Evolutionary conservation across 441 rosid species (phyloP).

Genomic region (Populus hybrid): DNA sequence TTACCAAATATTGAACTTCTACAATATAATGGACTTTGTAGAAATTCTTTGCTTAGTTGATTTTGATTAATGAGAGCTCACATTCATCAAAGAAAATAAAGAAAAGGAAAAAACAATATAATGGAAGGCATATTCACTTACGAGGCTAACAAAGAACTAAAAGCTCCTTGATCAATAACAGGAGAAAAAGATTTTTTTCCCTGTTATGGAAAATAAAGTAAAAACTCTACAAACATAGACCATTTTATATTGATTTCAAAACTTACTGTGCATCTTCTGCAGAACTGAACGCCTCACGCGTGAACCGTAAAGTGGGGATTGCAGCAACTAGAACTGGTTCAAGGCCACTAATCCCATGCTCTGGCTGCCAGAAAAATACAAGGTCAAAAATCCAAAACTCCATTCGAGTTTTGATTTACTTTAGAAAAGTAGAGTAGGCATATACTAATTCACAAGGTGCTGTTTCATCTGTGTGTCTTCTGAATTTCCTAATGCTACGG

Average conservation of each 20-base stretch:
- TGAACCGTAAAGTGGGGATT: conserved; percentile 58
- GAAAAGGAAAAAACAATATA: neutral
- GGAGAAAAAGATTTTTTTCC: neutral
- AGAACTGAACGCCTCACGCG: conserved; percentile 44
- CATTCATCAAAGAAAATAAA: no score
- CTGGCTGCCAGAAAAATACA: conserved; percentile 35
- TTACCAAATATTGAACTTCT: neutral
- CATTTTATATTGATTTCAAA: neutral
- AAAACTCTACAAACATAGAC: neutral
- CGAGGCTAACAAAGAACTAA: neutral
- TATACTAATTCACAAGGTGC: neutral
- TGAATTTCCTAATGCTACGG: neutral
- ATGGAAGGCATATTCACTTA: neutral
- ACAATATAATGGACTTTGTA: neutral
- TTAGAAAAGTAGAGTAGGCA: neutral
- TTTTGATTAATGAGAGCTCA: no score
- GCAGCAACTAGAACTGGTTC: conserved; percentile 63
- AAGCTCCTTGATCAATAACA: neutral
- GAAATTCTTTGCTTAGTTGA: no score
- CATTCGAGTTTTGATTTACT: neutral
- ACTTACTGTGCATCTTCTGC: conserved; percentile 64
- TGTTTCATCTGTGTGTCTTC: neutral
- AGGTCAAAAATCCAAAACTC: neutral
- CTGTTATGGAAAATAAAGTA: neutral
- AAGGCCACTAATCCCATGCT: conserved; percentile 36